phyloP scores from a whole-genome alignment of 2,329 filamentous ascomycete genomes.

The Apiospora koreana region DNA sequence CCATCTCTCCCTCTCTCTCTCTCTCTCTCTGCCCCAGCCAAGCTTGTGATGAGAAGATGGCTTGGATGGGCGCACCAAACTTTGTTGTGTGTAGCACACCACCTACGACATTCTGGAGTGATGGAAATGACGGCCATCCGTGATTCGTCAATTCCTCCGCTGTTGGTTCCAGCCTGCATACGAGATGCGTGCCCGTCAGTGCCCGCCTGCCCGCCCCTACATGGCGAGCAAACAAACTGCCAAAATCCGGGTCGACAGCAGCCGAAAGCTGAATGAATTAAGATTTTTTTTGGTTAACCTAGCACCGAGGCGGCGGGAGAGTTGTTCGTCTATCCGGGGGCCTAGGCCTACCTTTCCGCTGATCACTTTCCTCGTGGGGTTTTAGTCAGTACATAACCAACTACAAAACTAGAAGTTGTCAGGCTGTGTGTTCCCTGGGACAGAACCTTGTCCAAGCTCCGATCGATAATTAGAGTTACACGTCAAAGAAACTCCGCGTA shows the following conservation, averaged over 20 bases:
- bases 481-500: background rate
- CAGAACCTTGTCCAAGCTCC: background rate
- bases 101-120: background rate
- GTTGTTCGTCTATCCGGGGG: background rate
- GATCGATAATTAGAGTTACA: background rate
- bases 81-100: background rate
- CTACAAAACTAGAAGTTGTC: background rate
- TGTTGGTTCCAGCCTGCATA: background rate
- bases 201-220: background rate
- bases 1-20: background rate
- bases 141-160: background rate
- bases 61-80: background rate
- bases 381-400: background rate
- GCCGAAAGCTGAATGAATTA: background rate
- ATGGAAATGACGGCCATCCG: background rate
- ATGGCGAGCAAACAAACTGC: background rate
- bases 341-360: background rate
- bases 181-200: background rate
- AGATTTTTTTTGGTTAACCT: background rate
- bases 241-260: background rate
- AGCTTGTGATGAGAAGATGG: background rate
- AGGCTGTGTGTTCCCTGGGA: background rate
- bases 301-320: background rate
- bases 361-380: background rate
- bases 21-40: background rate